Evolutionary conservation across 1,139 yeast species (phyloP), one percentile per base, ranked within the genome.

Genomic region (Debaryomyces nepalensis): DNA sequence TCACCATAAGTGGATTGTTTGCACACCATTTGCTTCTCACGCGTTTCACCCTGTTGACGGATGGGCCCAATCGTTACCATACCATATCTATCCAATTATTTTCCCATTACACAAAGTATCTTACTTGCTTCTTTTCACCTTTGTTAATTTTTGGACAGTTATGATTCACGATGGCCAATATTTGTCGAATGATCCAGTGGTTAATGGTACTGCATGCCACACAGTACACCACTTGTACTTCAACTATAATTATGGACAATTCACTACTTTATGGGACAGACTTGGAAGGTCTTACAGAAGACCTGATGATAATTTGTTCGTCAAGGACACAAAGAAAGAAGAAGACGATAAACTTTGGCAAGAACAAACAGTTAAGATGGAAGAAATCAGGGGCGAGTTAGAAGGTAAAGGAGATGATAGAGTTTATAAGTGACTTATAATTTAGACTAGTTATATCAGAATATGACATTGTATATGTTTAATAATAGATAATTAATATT

Each of bases 31-130:
- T 68, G 99, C 99, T 1, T 89, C 97, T 9, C 98, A 91, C 62
- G 98, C 99, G 16, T 93, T 93, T 89, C 97, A 93, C 67, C 99
- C 99, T 10, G 84, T 93, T 41, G 99, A 93, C 60, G 99, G 99
- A 32, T 93, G 87, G 72, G 72, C 81, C 46, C 99, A 93, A 73
- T 86, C 96, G 35, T 62, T 93, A 50, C 97, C 99, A 20, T 93
- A 93, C 70, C 99, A 93, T 64, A 51, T 90, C 48, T 93, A 79
- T 69, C 98, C 98, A 48, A 78, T 93, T 63, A 46, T 93, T 23
- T 87, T 93, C 81, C 99, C 98, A 37, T 77, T 93, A 53, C 95
- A 93, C 71, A 93, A 91, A 69, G 73, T 87, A 26, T 81, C 88
- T 26, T 93, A 91, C 65, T 75, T 93, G 61, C 56, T 80, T 12